Evolutionary conservation across 805 yeast species (phyloP), one percentile per base, ranked within the genome.

Genomic region (Suhomyces xylopsoci): DNA sequence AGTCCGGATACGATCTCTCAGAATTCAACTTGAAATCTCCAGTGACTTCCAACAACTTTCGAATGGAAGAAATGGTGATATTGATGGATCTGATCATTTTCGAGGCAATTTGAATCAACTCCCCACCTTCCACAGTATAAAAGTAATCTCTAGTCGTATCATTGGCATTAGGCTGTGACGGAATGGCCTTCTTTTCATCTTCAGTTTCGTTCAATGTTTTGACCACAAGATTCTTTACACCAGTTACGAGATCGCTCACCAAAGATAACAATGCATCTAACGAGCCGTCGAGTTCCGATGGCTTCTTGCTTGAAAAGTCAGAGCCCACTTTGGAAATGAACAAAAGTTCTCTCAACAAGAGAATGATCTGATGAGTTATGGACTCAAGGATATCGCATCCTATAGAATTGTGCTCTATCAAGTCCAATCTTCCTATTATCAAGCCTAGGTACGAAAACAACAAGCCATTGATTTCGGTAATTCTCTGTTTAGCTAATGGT

Each of bases 391-490:
- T 66, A 56, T 85, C 86, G 62, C 90, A 84, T 2, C 93, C 93
- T 15, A 74, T 74, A 3, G 83, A 78, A 62, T 87, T 88, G 59
- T 84, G 87, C 62, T 88, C 94, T 34, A 88, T 82, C 66, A 88
- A 74, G 65, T 88, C 94, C 57, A 88, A 68, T 59, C 96, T 71
- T n/a, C 96, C 96, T 14, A 87, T 75, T 8, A 88, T 80, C 57
- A 88, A 61, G 2, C 87, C 85, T 56, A 87, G 72, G 60, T 88
- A 88, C 1, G 81, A 74, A 59, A 81, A 80, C 14, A 87, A 62
- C 5, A 84, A 71, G 25, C 81, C 79, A 58, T 85, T 80, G 41
- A 87, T 79, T 65, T 87, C 92, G 24, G 82, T 79, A 22, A 87
- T 71, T 59, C 96, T 73, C 51, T 76, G 79, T 51, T 80, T 76